These are phyloP conservation scores for Pichia rugopelliculosa DNA, from an alignment of 805 yeast species.

Conservation along the genomic window DNA sequence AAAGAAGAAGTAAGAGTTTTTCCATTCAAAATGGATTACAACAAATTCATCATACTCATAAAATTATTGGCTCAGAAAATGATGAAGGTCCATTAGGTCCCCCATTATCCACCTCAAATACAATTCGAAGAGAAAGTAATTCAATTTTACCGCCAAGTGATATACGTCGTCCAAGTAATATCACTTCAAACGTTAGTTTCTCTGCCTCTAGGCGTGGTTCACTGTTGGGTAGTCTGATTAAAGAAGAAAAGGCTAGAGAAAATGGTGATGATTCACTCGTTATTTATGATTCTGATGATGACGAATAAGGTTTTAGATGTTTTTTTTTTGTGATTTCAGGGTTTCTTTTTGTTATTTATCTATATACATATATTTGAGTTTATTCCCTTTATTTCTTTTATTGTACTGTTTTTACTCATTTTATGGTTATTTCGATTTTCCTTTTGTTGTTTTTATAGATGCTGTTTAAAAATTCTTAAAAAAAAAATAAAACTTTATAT, in stretches of 20 bases:
- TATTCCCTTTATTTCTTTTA: neutral
- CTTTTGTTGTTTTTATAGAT: neutral
- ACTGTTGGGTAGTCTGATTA: conserved; percentile 8
- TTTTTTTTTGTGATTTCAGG: no score
- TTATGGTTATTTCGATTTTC: neutral
- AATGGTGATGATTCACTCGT: conserved; percentile 12
- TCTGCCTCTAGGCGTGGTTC: conserved; percentile 14
- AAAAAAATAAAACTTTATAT: neutral
- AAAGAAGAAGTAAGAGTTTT: conserved; percentile 7
- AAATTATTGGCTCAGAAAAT: neutral
- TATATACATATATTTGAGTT: neutral
- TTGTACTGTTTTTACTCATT: neutral
- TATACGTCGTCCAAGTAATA: conserved; percentile 5
- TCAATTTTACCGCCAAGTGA: conserved; percentile 11
- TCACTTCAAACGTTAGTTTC: conserved; percentile 4
- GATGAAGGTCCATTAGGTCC: neutral
- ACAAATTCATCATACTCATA: neutral
- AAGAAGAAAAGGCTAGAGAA: conserved; percentile 6
- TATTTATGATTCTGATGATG: conserved; percentile 16
- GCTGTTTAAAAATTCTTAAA: neutral
- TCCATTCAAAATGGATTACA: neutral
- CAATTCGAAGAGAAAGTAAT: conserved; percentile 8
- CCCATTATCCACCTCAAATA: neutral
- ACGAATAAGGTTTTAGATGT: no score
- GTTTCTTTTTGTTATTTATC: neutral